Conservation (phyloP, 225 moss, liverwort and hornwort species). For the Neckera pumila region DNA sequence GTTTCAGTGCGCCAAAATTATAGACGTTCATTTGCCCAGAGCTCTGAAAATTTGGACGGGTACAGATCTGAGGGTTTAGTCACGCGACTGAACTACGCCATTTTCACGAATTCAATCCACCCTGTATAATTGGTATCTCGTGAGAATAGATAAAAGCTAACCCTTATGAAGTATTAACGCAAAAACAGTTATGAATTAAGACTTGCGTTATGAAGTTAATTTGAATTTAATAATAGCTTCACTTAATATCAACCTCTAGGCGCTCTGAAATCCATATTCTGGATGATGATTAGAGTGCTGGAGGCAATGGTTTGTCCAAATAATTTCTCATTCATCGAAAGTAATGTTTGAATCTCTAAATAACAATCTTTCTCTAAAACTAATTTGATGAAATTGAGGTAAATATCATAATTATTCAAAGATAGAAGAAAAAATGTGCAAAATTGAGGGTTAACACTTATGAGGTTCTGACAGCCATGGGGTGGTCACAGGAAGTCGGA, state of each 20-base stretch:
- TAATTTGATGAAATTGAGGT: background rate
- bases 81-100: background rate
- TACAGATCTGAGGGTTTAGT: background rate
- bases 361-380: background rate
- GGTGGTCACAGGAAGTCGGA: conserved; percentile 49
- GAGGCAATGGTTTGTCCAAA: background rate
- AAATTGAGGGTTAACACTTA: background rate
- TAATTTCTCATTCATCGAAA: background rate
- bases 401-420: background rate
- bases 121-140: background rate
- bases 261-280: background rate
- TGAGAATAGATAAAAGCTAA: background rate
- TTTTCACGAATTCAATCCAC: background rate
- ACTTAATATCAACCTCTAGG: background rate
- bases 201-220: background rate
- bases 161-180: background rate
- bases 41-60: background rate
- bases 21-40: background rate
- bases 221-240: background rate
- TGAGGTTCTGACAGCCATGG: background rate
- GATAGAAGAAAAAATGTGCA: background rate
- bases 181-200: background rate
- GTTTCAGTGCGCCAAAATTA: background rate
- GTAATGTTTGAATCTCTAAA: background rate
- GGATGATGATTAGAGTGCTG: background rate